Evolutionary conservation across 2,329 filamentous ascomycete species (phyloP), one percentile per base, ranked within the genome.

Genomic region (Xylariaceae sp.): DNA sequence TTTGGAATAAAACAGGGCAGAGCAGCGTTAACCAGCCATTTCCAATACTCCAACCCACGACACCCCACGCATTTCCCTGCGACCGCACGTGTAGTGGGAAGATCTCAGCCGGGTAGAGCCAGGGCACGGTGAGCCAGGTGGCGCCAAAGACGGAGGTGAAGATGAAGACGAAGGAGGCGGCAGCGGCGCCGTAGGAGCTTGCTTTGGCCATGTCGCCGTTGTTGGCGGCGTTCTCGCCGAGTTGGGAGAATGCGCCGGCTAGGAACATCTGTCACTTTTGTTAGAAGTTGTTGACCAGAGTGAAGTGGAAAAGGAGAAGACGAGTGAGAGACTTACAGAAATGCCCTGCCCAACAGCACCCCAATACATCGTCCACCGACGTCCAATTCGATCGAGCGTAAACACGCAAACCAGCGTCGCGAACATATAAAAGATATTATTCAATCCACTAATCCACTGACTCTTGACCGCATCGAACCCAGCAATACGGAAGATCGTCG

Each of bases 31-130:
- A 60, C 84, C 85, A 88, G 13, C 87, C 87, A 64, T 90, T 90
- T 0, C 88, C 88, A 54, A 91, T 89, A 11, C 80, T 83, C 88
- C 88, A 92, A 0, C 88, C 88, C 0, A 90, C 82, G 0, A 91
- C 88, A 17, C 88, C 88, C 81, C 84, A 90, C 0, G 88, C 87
- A 61, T 90, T 91, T 4, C 88, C 88, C 66, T 88, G 87, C 1
- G 88, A 88, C 18, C 88, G 81, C 0, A 90, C 81, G 61, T 87
- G 81, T 0, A 90, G 73, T 0, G 88, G 87, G 67, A 89, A 91
- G 58, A 90, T 90, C 69, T 92, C 88, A 1, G 88, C 86, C 0
- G 85, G 86, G 57, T 88, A 88, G 0, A 88, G 72, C 83, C 83
- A 84, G 0, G 79, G 78, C 0, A 82, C 78, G 0, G 80, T 83